phyloP scores from a whole-genome alignment of 2,329 filamentous ascomycete genomes.

The Penicillium sclerotiorum region DNA sequence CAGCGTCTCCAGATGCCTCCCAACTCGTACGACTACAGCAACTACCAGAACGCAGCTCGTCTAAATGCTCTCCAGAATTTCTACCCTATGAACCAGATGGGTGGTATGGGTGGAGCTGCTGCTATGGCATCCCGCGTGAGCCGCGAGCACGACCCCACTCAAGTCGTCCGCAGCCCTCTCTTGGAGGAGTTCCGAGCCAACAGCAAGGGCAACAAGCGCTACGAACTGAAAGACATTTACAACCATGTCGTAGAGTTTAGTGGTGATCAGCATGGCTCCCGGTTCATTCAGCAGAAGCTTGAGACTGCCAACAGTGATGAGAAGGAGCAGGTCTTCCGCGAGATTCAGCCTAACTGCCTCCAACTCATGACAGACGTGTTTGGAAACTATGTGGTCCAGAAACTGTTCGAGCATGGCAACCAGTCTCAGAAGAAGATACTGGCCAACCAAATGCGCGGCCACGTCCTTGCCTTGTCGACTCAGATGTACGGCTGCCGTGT shows the following conservation, averaged over 20 bases:
- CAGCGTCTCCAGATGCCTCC: slow-evolving; percentile 35
- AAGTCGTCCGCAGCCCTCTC: slow-evolving; percentile 68
- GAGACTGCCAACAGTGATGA: slow-evolving; percentile 93
- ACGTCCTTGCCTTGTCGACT: slow-evolving; percentile 75
- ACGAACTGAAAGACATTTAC: slow-evolving; percentile 87
- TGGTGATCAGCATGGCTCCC: slow-evolving; percentile 91
- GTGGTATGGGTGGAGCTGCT: slow-evolving; percentile 34
- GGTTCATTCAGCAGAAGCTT: slow-evolving; percentile 92
- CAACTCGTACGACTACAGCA: slow-evolving; percentile 38
- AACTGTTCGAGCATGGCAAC: slow-evolving; percentile 94
- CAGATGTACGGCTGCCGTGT: slow-evolving; percentile 95
- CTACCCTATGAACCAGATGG: slow-evolving; percentile 38
- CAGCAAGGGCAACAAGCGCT: slow-evolving; percentile 72
- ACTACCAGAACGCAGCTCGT: slow-evolving; percentile 31
- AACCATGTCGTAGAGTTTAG: slow-evolving; percentile 89
- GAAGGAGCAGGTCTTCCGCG: slow-evolving; percentile 85
- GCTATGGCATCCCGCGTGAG: slow-evolving; percentile 45
- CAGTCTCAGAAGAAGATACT: slow-evolving; percentile 89
- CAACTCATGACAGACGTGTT: slow-evolving; percentile 96
- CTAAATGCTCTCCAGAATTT: slow-evolving; percentile 40
- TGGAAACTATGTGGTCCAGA: slow-evolving; percentile 98
- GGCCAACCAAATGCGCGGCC: slow-evolving; percentile 83
- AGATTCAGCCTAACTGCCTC: slow-evolving; percentile 80
- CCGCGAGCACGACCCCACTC: slow-evolving; percentile 61
- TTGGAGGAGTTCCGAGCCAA: slow-evolving; percentile 79